Evolutionary conservation across 805 yeast genomes (phyloP), one percentile per base, ranked within the genome.

Genomic region (Cyberlindnera galapagoensis): DNA sequence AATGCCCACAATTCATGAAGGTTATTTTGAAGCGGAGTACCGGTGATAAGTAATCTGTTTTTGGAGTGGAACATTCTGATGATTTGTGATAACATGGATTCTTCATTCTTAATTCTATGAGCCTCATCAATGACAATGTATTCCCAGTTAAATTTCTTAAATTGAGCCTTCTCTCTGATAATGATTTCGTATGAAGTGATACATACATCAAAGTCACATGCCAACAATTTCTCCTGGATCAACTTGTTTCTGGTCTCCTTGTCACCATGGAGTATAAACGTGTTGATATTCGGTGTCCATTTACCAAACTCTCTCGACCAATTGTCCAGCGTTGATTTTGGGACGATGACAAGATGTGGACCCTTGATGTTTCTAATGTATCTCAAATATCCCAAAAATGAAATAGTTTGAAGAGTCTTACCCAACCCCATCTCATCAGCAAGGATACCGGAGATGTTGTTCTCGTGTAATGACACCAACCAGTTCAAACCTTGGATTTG

Each of bases 381-480:
- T 39, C 92, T 65, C 25, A 82, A 59, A 49, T 77, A 82, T 3
- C 90, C 90, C 27, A 82, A 56, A 34, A 50, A 50, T 11, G 90
- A 73, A 42, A 82, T 81, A 0, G 90, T 82, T 54, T 82, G 92
- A 36, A 82, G 59, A 4, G 92, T 82, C 52, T 82, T 82, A 45
- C 92, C 92, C 40, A 82, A 59, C 2, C 92, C 92, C 92, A 82
- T 82, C 58, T 82, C 92, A 57, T 82, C 92, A 1, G 92, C 92
- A 37, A 82, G 63, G 16, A 82, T 81, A 38, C 92, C 92, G 1
- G 82, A 72, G 28, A 82, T 59, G 38, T 74, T 71, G 57, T 79
- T 80, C 41, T 75, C 80, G 46, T 77, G 73, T 38, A 82, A 57
- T 1, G 80, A 67, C 10, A 81, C 70, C 45, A 82, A 59, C 94